These are phyloP conservation scores for Hypomontagnella submonticulosa DNA, from an alignment of 495 filamentous ascomycete species.

Conservation along the genomic window DNA sequence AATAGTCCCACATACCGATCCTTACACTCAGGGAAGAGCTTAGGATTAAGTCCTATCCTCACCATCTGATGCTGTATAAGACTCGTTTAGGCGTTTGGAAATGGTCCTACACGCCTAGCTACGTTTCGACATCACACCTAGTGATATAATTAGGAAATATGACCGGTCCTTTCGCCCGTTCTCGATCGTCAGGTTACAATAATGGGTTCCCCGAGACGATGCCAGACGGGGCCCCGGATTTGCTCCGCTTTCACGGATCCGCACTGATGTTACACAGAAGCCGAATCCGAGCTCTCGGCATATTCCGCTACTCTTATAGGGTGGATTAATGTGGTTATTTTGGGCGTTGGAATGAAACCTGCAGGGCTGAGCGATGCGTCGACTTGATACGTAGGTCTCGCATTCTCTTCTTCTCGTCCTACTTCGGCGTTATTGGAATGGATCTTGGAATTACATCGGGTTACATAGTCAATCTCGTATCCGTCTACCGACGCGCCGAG, in stretches of 20 bases:
- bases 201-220: slow-evolving; percentile 15
- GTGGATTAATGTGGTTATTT: slow-evolving; percentile 1
- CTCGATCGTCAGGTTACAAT: slow-evolving; percentile 13
- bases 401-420: slow-evolving; percentile 3
- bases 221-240: slow-evolving; percentile 11
- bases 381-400: slow-evolving; percentile 1
- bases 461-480: background rate
- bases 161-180: background rate
- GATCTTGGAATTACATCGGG: background rate
- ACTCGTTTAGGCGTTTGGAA: background rate
- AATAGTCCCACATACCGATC: background rate
- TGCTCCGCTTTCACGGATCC: slow-evolving; percentile 35
- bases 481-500: slow-evolving; percentile 19
- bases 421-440: background rate
- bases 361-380: slow-evolving; percentile 15
- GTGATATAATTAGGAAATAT: slow-evolving; percentile 8
- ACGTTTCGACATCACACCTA: background rate
- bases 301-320: slow-evolving; percentile 12
- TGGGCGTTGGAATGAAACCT: slow-evolving; percentile 7
- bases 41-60: background rate
- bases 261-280: slow-evolving; percentile 35
- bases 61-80: background rate
- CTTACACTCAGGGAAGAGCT: no score
- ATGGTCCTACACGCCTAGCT: background rate
- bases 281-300: slow-evolving; percentile 34